Evolutionary conservation across 2,329 filamentous ascomycete species (phyloP).

Genomic region (Colletotrichum higginsianum): DNA sequence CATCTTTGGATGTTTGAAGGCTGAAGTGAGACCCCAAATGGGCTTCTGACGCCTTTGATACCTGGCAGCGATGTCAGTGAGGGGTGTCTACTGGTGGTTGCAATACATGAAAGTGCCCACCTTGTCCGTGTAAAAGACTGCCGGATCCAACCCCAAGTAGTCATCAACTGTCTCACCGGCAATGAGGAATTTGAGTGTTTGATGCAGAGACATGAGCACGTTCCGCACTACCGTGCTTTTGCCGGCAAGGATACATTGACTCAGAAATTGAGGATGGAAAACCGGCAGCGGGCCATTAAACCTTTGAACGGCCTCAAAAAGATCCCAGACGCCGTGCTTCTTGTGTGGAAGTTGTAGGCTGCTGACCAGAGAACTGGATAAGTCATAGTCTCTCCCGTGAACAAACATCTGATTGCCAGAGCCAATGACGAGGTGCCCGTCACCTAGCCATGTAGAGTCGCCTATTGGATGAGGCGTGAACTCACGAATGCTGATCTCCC

Average conservation of each 20-base stretch:
- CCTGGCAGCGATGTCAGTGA: conserved; percentile 16
- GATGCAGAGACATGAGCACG: conserved; percentile 80
- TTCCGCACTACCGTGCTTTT: conserved; percentile 80
- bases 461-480: conserved; percentile 92
- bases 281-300: conserved; percentile 90
- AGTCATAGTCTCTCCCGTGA: conserved; percentile 81
- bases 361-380: conserved; percentile 72
- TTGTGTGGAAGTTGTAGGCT: conserved; percentile 63
- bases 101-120: conserved; percentile 47
- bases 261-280: conserved; percentile 93
- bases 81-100: not conserved
- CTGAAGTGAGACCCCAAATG: conserved; percentile 57
- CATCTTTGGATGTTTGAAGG: conserved; percentile 52
- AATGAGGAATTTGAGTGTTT: conserved; percentile 85
- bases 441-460: conserved; percentile 91
- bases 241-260: conserved; percentile 87
- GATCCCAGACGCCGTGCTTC: conserved; percentile 71
- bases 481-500: conserved; percentile 85
- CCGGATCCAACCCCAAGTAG: conserved; percentile 77
- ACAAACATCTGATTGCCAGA: conserved; percentile 93
- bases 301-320: conserved; percentile 86
- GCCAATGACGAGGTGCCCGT: conserved; percentile 88
- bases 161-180: conserved; percentile 86
- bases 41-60: conserved; percentile 45
- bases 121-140: conserved; percentile 67